Conservation (phyloP, 2,329 filamentous ascomycete genomes). For the Aspergillus sp. region DNA sequence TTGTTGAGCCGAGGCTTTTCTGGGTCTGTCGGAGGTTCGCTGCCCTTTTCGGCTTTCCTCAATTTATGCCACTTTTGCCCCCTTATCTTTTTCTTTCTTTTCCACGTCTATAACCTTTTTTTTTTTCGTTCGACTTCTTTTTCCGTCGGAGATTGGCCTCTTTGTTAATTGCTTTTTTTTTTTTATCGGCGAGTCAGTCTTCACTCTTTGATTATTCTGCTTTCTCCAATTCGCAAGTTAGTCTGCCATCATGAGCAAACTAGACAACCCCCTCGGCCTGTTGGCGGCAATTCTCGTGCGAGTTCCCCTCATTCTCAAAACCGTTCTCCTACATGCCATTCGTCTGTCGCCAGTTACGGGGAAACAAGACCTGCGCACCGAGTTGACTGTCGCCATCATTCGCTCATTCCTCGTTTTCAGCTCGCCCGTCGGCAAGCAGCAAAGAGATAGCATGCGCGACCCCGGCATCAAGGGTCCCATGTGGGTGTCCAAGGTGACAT, state of each 20-base stretch:
- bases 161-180: background rate
- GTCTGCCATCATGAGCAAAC: constrained; percentile 26
- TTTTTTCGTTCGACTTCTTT: background rate
- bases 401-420: constrained; percentile 61
- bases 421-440: constrained; percentile 61
- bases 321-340: constrained; percentile 51
- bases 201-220: background rate
- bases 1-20: background rate
- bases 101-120: too few relatives aligned
- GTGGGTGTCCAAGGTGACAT: constrained; percentile 74
- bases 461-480: constrained; percentile 73
- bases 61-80: background rate
- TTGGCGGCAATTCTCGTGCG: constrained; percentile 42
- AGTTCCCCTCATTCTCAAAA: constrained; percentile 47
- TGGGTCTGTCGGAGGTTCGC: background rate
- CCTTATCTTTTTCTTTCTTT: background rate
- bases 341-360: constrained; percentile 68
- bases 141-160: too few relatives aligned
- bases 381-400: constrained; percentile 71
- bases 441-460: constrained; percentile 64
- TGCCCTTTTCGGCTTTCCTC: background rate
- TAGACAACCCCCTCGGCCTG: constrained; percentile 28
- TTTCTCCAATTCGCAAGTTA: background rate
- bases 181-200: background rate
- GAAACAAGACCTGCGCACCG: constrained; percentile 77